Percentiles rank a stretch among this genome's conserved stretches.
phyloP scores from a whole-genome alignment of 768 basidiomycete genomes.

The Russula earlei region DNA sequence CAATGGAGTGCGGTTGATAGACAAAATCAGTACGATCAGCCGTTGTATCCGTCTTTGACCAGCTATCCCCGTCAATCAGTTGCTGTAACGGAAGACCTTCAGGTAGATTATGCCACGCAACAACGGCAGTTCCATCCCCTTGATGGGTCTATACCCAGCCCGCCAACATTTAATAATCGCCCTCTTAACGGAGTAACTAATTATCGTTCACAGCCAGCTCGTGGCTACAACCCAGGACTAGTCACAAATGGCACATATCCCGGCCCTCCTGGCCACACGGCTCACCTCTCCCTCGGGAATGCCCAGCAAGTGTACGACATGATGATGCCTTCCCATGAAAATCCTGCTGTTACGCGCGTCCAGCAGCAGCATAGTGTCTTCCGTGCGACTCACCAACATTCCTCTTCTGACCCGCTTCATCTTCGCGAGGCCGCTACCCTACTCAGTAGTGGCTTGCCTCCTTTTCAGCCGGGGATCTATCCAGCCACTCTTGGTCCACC shows the following conservation, averaged over 20 bases:
- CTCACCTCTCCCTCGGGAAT: constrained; percentile 62
- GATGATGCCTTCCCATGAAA: constrained; percentile 44
- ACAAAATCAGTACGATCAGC: constrained; percentile 27
- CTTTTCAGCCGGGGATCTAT: constrained; percentile 52
- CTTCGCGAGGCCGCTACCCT: constrained; percentile 64
- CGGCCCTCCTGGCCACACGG: constrained; percentile 42
- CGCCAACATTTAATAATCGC: constrained; percentile 32
- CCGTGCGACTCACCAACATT: constrained; percentile 71
- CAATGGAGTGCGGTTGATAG: constrained; percentile 26
- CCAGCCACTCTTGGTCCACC: constrained; percentile 35
- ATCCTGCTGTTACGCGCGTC: constrained; percentile 60
- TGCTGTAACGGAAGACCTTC: constrained; percentile 26
- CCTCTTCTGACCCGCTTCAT: constrained; percentile 71
- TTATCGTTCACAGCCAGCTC: constrained; percentile 52
- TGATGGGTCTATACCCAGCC: constrained; percentile 32
- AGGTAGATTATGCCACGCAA: constrained; percentile 49
- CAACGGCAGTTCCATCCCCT: constrained; percentile 46
- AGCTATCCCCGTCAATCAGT: constrained; percentile 34
- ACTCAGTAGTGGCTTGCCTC: constrained; percentile 46
- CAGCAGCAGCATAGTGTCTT: constrained; percentile 73
- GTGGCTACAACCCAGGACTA: constrained; percentile 44
- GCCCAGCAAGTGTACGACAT: constrained; percentile 76
- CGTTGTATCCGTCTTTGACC: constrained; percentile 60
- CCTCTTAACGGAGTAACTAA: constrained; percentile 42
- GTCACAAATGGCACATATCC: constrained; percentile 39